These are phyloP conservation scores for Mucor saturninus DNA, from an alignment of 371 early-diverging fungal genomes.

Conservation along the genomic window DNA sequence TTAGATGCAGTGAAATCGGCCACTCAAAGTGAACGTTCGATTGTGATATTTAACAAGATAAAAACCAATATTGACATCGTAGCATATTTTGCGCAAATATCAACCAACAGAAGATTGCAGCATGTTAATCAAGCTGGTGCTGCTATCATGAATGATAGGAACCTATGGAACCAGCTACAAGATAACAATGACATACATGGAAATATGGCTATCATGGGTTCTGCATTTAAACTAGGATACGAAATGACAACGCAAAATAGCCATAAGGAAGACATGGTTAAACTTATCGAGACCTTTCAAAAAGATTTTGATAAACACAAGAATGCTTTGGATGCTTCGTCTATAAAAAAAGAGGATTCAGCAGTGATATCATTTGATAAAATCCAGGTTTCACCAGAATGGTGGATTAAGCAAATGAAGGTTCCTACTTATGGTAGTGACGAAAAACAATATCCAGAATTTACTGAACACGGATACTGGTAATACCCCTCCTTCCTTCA, in stretches of 20 bases:
- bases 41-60: conserved; percentile 20
- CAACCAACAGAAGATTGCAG: conserved; percentile 17
- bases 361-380: conserved; percentile 22
- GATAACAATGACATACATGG: background rate
- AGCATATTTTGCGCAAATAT: conserved; percentile 30
- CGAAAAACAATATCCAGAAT: conserved; percentile 10
- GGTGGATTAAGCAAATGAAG: conserved; percentile 37
- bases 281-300: conserved; percentile 10
- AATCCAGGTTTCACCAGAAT: conserved; percentile 29
- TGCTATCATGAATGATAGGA: conserved; percentile 23
- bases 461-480: conserved; percentile 13
- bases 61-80: conserved; percentile 31
- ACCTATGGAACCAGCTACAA: conserved; percentile 4
- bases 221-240: conserved; percentile 19
- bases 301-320: conserved; percentile 16
- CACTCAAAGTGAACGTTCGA: conserved; percentile 4
- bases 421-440: conserved; percentile 6
- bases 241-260: background rate
- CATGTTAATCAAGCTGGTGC: conserved; percentile 31
- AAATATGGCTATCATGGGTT: conserved; percentile 16
- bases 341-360: conserved; percentile 1
- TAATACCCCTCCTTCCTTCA: conserved; percentile 2
- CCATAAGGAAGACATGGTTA: conserved; percentile 3
- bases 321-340: background rate
- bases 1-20: conserved; percentile 13